Evolutionary conservation across 2,329 filamentous ascomycete species (phyloP).

Genomic region (Aspergillus phoenicis): DNA sequence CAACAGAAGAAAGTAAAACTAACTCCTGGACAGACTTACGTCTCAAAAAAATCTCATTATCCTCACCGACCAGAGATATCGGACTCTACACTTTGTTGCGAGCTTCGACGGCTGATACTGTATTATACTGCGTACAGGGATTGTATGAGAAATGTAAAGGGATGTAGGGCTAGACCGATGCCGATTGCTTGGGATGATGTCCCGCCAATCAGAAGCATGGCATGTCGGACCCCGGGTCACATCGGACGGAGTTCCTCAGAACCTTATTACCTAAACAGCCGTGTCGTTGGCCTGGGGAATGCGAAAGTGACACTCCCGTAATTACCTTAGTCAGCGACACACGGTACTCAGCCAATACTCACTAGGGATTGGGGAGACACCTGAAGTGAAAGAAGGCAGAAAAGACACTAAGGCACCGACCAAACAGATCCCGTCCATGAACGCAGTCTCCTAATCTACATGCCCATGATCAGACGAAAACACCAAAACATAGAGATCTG

Average conservation of each 20-base stretch:
- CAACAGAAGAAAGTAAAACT: not conserved
- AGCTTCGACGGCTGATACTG: not conserved
- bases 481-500: not conserved
- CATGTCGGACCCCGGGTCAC: constrained; percentile 2
- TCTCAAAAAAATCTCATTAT: not conserved
- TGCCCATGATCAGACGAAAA: not conserved
- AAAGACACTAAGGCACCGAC: not conserved
- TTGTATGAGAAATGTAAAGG: not conserved
- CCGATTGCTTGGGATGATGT: constrained; percentile 9
- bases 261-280: constrained; percentile 14
- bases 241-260: constrained; percentile 18
- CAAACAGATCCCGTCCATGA: not conserved
- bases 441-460: not conserved
- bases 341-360: too few species aligned
- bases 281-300: constrained; percentile 12
- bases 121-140: constrained; percentile 2
- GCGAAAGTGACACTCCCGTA: not conserved
- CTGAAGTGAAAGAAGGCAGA: not conserved
- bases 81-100: not conserved
- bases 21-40: too few species aligned
- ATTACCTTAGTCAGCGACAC: not conserved
- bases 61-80: not conserved
- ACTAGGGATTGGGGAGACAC: not conserved
- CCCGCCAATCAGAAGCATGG: constrained; percentile 16
- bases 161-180: not conserved